Percentiles rank a stretch among this genome's conserved stretches.
phyloP scores from a whole-genome alignment of 441 rosid species.

The Theobroma grandiflorum region DNA sequence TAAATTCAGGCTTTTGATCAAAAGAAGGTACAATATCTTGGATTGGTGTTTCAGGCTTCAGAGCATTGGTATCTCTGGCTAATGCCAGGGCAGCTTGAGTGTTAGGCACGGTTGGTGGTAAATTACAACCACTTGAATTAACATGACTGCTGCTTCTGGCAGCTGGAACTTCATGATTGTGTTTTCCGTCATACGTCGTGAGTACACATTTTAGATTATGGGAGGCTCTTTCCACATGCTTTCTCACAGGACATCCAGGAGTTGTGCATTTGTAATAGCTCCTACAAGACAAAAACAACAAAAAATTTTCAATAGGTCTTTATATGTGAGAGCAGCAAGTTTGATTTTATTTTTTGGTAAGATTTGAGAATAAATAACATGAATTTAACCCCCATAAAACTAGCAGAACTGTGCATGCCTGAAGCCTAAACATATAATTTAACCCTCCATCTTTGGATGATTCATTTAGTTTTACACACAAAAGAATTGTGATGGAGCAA shows the following conservation, averaged over 20 bases:
- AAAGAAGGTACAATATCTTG: conserved; percentile 46
- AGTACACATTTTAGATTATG: conserved; percentile 62
- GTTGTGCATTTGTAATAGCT: conserved; percentile 82
- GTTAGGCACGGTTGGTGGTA: conserved; percentile 34
- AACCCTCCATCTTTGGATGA: conserved; percentile 12
- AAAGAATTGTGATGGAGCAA: neutral
- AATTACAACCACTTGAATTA: conserved; percentile 34
- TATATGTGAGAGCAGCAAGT: neutral
- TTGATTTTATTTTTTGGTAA: conserved; percentile 6
- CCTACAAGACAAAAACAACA: conserved; percentile 41
- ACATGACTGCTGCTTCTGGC: conserved; percentile 57
- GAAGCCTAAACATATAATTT: neutral
- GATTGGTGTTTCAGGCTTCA: conserved; percentile 50
- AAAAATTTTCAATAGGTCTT: neutral
- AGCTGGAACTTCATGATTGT: conserved; percentile 76
- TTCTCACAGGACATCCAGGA: conserved; percentile 66
- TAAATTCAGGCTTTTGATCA: conserved; percentile 49
- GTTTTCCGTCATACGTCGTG: conserved; percentile 72
- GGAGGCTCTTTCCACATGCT: conserved; percentile 81
- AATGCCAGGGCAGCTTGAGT: conserved; percentile 42
- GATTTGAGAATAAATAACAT: neutral
- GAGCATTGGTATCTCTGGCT: conserved; percentile 37
- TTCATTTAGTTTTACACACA: conserved; percentile 6
- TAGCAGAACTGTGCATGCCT: neutral
- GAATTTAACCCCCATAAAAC: neutral